A percentile compares a stretch with the other conserved stretches of the same genome.
These are phyloP conservation scores for Cladorrhinum samala DNA, from an alignment of 495 filamentous ascomycete genomes.

Conservation along the genomic window DNA sequence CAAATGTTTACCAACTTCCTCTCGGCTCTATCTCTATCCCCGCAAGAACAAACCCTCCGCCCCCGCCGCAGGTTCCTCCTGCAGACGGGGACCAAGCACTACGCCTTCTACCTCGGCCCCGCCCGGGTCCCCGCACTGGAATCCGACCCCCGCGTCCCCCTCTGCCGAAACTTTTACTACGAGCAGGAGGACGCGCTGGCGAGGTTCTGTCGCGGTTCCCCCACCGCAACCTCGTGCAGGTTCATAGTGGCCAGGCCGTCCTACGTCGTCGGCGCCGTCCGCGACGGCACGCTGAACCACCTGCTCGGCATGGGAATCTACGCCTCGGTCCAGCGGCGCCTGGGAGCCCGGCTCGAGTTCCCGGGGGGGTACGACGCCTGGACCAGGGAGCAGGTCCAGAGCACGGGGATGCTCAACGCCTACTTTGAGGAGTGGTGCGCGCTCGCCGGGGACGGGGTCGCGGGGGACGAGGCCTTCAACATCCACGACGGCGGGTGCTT, in stretches of 20 bases:
- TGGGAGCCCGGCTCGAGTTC: slow-evolving; percentile 34
- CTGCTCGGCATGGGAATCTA: slow-evolving; percentile 45
- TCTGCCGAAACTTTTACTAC: slow-evolving; percentile 49
- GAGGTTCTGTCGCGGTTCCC: slow-evolving; percentile 27
- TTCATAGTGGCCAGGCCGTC: slow-evolving; percentile 32
- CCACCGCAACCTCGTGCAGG: slow-evolving; percentile 22
- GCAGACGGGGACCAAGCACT: slow-evolving; percentile 48
- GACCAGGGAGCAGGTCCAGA: slow-evolving; percentile 35
- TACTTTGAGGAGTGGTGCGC: slow-evolving; percentile 49
- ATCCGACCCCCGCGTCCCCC: slow-evolving; percentile 35
- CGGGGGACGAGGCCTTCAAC: slow-evolving; percentile 42
- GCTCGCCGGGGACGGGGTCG: slow-evolving; percentile 27
- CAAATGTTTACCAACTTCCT: slow-evolving; percentile 45
- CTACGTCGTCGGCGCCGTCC: slow-evolving; percentile 46
- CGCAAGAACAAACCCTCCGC: slow-evolving; percentile 27
- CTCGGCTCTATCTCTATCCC: slow-evolving; percentile 21
- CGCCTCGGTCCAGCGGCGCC: slow-evolving; percentile 35
- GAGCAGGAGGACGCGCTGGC: slow-evolving; percentile 43
- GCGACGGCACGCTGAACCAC: slow-evolving; percentile 46
- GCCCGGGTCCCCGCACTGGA: slow-evolving; percentile 39
- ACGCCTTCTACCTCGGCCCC: slow-evolving; percentile 46
- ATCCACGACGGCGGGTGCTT: slow-evolving; percentile 37
- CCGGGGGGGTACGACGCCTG: slow-evolving; percentile 37
- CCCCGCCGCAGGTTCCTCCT: slow-evolving; percentile 45
- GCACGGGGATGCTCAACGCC: slow-evolving; percentile 37